Conservation (phyloP, 306 rosid genomes). For the Fragaria nilgerrensis region DNA sequence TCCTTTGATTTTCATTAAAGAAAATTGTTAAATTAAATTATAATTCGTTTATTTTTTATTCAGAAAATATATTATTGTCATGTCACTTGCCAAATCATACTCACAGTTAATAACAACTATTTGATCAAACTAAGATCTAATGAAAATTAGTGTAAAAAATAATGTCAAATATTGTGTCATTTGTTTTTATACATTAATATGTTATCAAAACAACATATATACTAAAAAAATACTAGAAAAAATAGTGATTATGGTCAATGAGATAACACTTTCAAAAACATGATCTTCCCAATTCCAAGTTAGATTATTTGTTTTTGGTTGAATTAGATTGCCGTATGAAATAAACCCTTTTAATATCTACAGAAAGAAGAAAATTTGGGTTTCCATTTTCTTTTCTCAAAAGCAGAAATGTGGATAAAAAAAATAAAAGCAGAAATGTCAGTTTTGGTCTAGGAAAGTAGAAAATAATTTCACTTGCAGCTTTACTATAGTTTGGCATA, state of each 20-base stretch:
- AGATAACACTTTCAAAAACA: not conserved
- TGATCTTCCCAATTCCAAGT: slow-evolving; percentile 6
- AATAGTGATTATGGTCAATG: not conserved
- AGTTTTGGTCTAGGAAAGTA: slow-evolving; percentile 6
- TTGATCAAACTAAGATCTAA: too few relatives aligned
- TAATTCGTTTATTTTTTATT: too few relatives aligned
- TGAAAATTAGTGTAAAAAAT: too few relatives aligned
- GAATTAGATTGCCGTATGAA: not conserved
- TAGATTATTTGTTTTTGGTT: not conserved
- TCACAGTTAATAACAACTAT: too few relatives aligned
- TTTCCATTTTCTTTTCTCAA: not conserved
- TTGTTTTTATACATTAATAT: too few relatives aligned
- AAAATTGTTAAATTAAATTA: too few relatives aligned
- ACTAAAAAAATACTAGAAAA: too few relatives aligned
- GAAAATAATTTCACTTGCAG: slow-evolving; percentile 2
- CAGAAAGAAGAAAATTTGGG: not conserved
- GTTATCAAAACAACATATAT: too few relatives aligned
- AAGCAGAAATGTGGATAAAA: not conserved
- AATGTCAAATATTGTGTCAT: too few relatives aligned
- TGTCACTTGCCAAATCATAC: too few relatives aligned
- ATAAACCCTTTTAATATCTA: not conserved
- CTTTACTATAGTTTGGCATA: not conserved
- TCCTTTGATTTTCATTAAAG: too few relatives aligned
- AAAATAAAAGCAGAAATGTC: not conserved
- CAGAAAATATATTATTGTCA: too few relatives aligned